These are phyloP conservation scores for Prillingera fragicola DNA, from an alignment of 1,284 basidiomycete genomes.

Conservation along the genomic window DNA sequence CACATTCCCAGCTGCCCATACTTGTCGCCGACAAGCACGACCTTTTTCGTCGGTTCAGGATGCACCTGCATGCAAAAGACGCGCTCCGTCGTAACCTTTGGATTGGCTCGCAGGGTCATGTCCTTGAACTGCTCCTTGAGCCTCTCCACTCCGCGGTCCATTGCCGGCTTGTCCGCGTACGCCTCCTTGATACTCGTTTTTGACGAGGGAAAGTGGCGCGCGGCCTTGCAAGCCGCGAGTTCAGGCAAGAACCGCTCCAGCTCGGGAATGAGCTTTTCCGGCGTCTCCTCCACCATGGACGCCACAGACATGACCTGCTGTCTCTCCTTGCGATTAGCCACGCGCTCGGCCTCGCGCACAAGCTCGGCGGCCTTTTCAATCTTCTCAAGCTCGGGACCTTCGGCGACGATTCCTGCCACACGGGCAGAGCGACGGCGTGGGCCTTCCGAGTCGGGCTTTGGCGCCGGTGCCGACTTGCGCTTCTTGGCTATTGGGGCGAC, in stretches of 20 bases:
- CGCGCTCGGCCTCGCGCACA: conserved; percentile 30
- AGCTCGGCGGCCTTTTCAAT: conserved; percentile 30
- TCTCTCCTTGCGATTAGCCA: conserved; percentile 31
- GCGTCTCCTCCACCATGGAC: conserved; percentile 34
- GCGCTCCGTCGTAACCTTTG: conserved; percentile 47
- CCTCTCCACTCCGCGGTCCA: conserved; percentile 23
- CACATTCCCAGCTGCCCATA: conserved; percentile 48
- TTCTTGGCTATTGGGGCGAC: conserved; percentile 5
- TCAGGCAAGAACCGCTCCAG: conserved; percentile 10
- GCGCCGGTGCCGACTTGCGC: conserved; percentile 8
- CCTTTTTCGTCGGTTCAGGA: conserved; percentile 45
- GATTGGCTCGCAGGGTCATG: conserved; percentile 39
- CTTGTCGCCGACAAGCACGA: conserved; percentile 51
- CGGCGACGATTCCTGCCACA: conserved; percentile 39
- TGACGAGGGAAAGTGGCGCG: neutral
- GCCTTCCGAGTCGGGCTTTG: conserved; percentile 20
- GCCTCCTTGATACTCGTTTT: conserved; percentile 14
- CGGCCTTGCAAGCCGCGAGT: neutral
- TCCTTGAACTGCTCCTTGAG: conserved; percentile 33
- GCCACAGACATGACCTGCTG: conserved; percentile 33
- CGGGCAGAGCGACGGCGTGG: conserved; percentile 36
- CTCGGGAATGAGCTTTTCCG: conserved; percentile 16
- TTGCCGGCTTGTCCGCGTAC: conserved; percentile 21
- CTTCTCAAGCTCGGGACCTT: conserved; percentile 28
- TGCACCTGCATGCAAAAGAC: conserved; percentile 50